Base-by-base conservation (phyloP, 345 rosid species). In the Murraya paniculata region DNA sequence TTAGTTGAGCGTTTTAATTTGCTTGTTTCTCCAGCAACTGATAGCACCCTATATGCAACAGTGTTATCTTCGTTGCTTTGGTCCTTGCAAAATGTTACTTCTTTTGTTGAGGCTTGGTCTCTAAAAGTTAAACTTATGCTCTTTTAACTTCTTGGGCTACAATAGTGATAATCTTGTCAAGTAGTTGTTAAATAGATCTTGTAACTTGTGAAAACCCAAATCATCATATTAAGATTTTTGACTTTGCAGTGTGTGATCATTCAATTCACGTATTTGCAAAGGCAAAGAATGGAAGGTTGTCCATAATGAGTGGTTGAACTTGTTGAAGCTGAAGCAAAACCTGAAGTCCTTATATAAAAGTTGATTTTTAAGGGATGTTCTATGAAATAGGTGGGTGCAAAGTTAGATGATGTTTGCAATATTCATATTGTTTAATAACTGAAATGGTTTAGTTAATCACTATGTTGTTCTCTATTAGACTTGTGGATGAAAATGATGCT, bases 401-500 rank as follows among this genome's bases (percentile, higher is more conserved):
- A 84, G 62, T 18, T 77, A 18, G 59, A 31, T 45, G 38, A 67
- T 55, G 0, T 59, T 76, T 73, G 19, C 70, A 58, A n/a, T 59
- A 24, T 70, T 64, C 25, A 58, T 78, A 30, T 71, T 62, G 19
- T 33, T 74, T 59, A 8, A 38, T n/a, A n/a, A 38, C 16, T 36
- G 25, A 38, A 13, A 35, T 73, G 53, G 4, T 77, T 73, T 68
- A 38, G 36, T 75, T 80, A 36, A 25, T 31, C 27, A 78, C 73
- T 61, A 57, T 50, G 16, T 84, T 61, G 68, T 6, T 79, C 67
- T 39, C 58, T 82, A 25, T 30, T 80, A 10, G 99, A 89, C 92
- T 96, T 83, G 79, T 96, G 78, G 97, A 94, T 81, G 98, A 90
- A 50, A 89, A 81, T 85, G 95, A 94, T 86, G 87, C 90, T 82